Base-by-base conservation (phyloP, 305 asterid genomes). In the Fraxinus sp. region DNA sequence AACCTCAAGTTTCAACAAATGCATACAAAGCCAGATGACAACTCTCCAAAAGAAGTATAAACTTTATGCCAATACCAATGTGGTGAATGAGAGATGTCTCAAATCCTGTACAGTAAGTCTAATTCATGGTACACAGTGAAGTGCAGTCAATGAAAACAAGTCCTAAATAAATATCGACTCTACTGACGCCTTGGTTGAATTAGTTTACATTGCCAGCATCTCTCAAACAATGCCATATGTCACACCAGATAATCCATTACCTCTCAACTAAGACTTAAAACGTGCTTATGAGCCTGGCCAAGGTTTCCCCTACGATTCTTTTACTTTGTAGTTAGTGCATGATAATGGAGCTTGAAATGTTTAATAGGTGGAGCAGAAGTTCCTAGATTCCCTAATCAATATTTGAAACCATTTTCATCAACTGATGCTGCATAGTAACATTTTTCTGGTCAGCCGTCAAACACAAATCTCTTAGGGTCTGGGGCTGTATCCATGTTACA, bases 391-490 rank as follows among this genome's bases (percentile, higher is more conserved):
- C 81, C 64, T 75, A 80, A 82, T 71, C 13, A 59, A 78, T 59
- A 55, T 35, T 75, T 80, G 35, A 66, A 59, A 84, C 62, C 74
- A 77, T 32, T 71, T 66, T 62, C 20, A 82, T 55, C n/a, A 80
- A 37, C 10, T 73, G 74, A 76, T 55, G 80, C 52, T 7, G 41
- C 14, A 14, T 30, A 14, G 39, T 13, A 70, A 32, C 41, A 77
- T 24, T 30, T 41, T 52, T 4, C 13, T 2, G 66, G 75, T 75
- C 26, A 72, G 84, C 80, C 22, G 33, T 37, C 73, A 52, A 77
- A 87, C 35, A 81, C 80, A 70, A 64, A 70, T 52, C 52, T 28
- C 30, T 11, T 1, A 3, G 79, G 75, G 64, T 52, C 30, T 16
- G 37, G 13, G 33, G 28, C 26, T 32, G 78, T 80, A 33, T 36